Base-by-base conservation (phyloP, 2,329 filamentous ascomycete genomes). In the Cercospora citrullina region DNA sequence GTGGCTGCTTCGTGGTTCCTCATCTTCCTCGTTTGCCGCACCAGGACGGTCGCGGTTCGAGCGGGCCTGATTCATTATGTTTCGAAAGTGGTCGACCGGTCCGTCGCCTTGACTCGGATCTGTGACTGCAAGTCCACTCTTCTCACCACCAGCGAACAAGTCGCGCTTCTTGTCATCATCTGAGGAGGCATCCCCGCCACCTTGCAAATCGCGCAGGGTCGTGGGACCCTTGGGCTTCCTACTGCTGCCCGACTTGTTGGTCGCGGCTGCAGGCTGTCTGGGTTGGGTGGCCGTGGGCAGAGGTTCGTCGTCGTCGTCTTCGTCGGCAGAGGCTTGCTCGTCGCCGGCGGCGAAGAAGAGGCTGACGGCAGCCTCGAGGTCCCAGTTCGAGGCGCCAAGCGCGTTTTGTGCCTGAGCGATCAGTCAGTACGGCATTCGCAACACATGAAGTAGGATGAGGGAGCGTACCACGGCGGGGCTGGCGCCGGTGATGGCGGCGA, bases 141-240 rank as follows among this genome's bases (percentile, higher is more conserved):
- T 95, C 81, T 94, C 92, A 36, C 92, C 92, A 62, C 92, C 92
- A 21, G 92, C 90, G 79, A 94, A 95, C 70, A 94, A 82, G 75
- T 95, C 91, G 67, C 84, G 83, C 28, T 88, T 85, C 39, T 87
- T 83, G 30, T 89, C 86, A 1, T 89, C 84, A 1, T 85, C 81
- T 16, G 89, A 86, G 3, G 86, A 84, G n/a, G 90, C 86, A 62
- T 88, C 86, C 5, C 89, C 85, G 39, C 75, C 75, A 2, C 84
- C 80, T 73, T 84, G 81, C 36, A 84, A 71, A 72, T 85, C 83
- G 62, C 77, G 77, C 55, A 85, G 71, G 21, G 83, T 84, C 71
- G 82, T 76, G 71, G 82, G 75, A 58, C 80, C 63, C 64, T 72
- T 73, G 21, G 73, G 68, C 18, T 80, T 55, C 26, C 66, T 68